Conservation (phyloP, 2,329 filamentous ascomycete species). For the Pyrenochaeta sp. region DNA sequence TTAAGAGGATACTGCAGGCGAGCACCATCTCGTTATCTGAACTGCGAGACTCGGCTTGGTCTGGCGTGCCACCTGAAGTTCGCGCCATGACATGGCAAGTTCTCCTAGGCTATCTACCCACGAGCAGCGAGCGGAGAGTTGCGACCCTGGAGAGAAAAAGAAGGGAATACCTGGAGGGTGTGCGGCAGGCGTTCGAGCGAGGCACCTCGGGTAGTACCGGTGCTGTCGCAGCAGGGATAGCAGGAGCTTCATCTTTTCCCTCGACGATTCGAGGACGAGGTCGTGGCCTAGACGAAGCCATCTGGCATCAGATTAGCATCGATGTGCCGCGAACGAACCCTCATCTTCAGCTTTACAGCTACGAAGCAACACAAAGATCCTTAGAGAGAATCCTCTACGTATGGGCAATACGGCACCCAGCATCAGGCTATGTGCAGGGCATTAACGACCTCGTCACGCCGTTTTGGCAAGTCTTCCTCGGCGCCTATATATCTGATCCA, state of each 20-base stretch:
- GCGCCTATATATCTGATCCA: constrained; percentile 91
- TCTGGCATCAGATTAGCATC: constrained; percentile 99
- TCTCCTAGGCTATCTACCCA: constrained; percentile 91
- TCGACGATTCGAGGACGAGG: constrained; percentile 66
- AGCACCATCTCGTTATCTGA: constrained; percentile 88
- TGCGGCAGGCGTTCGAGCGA: constrained; percentile 71
- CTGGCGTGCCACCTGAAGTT: constrained; percentile 91
- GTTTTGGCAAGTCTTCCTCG: constrained; percentile 97
- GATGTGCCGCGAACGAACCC: constrained; percentile 96
- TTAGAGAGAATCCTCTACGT: constrained; percentile 95
- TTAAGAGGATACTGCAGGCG: constrained; percentile 93
- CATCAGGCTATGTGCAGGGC: constrained; percentile 96
- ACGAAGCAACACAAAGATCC: constrained; percentile 93
- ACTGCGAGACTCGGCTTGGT: constrained; percentile 87
- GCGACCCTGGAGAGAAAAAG: constrained; percentile 91
- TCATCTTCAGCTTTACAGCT: constrained; percentile 92
- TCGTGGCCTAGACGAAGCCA: constrained; percentile 89
- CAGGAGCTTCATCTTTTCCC: constrained; percentile 53
- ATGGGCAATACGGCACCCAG: constrained; percentile 97
- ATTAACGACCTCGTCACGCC: constrained; percentile 98
- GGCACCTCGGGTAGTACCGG: constrained; percentile 53
- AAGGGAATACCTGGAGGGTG: constrained; percentile 95
- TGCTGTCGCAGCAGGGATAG: constrained; percentile 61
- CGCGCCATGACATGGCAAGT: constrained; percentile 99
- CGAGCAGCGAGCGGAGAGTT: constrained; percentile 92